Evolutionary conservation across 441 rosid genomes (phyloP).

Genomic region (Euphorbia corollata): DNA sequence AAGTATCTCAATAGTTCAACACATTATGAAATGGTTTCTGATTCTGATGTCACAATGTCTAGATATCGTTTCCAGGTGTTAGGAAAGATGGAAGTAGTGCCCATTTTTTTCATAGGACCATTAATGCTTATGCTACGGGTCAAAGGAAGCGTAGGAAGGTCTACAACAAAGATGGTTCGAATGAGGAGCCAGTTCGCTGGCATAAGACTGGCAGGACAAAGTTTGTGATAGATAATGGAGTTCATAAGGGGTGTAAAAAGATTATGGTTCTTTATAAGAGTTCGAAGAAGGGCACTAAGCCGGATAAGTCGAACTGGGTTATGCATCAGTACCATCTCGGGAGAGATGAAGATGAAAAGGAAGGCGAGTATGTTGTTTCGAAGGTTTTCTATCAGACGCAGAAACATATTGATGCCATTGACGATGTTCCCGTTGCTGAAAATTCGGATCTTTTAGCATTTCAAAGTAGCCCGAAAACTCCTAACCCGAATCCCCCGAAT

Average conservation of each 20-base stretch:
- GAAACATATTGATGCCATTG: slow-evolving; percentile 40
- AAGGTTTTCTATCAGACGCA: slow-evolving; percentile 59
- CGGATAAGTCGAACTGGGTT: slow-evolving; percentile 76
- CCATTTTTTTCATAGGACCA: slow-evolving; percentile 72
- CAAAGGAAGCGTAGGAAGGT: slow-evolving; percentile 86
- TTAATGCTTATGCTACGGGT: slow-evolving; percentile 84
- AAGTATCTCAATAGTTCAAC: slow-evolving; percentile 7
- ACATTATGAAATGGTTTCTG: not conserved
- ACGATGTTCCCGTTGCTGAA: slow-evolving; percentile 21
- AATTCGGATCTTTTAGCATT: slow-evolving; percentile 32
- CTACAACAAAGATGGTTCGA: slow-evolving; percentile 30
- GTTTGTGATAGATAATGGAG: slow-evolving; percentile 48
- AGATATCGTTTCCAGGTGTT: slow-evolving; percentile 44
- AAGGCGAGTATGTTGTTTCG: slow-evolving; percentile 70
- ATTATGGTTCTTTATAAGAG: slow-evolving; percentile 83
- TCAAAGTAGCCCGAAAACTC: slow-evolving; percentile 55
- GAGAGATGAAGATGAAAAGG: slow-evolving; percentile 56
- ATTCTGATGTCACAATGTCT: not conserved
- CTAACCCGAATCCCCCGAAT: slow-evolving; percentile 50
- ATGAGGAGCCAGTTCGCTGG: slow-evolving; percentile 75
- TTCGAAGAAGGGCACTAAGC: slow-evolving; percentile 59
- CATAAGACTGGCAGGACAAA: slow-evolving; percentile 95
- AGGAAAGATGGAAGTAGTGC: slow-evolving; percentile 72
- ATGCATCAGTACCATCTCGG: slow-evolving; percentile 92
- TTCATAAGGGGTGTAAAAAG: slow-evolving; percentile 72